These are phyloP conservation scores for Penicillium parvum DNA, from an alignment of 495 filamentous ascomycete species.

Conservation along the genomic window DNA sequence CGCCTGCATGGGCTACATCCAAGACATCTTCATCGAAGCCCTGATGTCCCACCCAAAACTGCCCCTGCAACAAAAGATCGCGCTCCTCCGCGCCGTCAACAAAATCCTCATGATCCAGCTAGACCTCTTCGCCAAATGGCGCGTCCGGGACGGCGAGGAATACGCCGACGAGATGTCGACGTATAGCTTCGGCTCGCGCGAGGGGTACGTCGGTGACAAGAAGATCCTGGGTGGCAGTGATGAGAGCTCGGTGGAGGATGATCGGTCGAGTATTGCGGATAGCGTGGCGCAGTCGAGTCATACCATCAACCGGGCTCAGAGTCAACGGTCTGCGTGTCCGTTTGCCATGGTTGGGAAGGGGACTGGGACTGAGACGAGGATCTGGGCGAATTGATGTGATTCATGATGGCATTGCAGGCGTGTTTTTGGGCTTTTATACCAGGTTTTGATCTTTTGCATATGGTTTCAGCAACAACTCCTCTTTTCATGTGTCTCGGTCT, in stretches of 20 bases:
- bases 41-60: slow-evolving; percentile 66
- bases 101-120: slow-evolving; percentile 73
- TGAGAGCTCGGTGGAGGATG: slow-evolving; percentile 31
- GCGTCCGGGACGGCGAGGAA: slow-evolving; percentile 67
- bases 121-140: slow-evolving; percentile 74
- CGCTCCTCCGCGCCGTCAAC: slow-evolving; percentile 58
- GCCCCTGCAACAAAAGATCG: slow-evolving; percentile 58
- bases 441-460: too few species aligned
- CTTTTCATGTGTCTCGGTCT: too few species aligned
- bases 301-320: too few species aligned
- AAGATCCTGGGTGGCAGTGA: slow-evolving; percentile 40
- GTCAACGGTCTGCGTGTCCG: slow-evolving; percentile 26
- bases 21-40: slow-evolving; percentile 70
- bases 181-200: slow-evolving; percentile 47
- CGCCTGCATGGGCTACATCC: slow-evolving; percentile 61
- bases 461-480: not conserved
- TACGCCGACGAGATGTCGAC: slow-evolving; percentile 57
- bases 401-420: slow-evolving; percentile 9
- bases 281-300: slow-evolving; percentile 19
- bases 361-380: slow-evolving; percentile 31
- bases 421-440: not conserved
- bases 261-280: slow-evolving; percentile 28
- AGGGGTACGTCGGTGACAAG: slow-evolving; percentile 56
- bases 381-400: slow-evolving; percentile 31
- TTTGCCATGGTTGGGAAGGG: slow-evolving; percentile 30